Evolutionary conservation across 345 rosid genomes (phyloP).

Genomic region (Eucalyptus globulus): DNA sequence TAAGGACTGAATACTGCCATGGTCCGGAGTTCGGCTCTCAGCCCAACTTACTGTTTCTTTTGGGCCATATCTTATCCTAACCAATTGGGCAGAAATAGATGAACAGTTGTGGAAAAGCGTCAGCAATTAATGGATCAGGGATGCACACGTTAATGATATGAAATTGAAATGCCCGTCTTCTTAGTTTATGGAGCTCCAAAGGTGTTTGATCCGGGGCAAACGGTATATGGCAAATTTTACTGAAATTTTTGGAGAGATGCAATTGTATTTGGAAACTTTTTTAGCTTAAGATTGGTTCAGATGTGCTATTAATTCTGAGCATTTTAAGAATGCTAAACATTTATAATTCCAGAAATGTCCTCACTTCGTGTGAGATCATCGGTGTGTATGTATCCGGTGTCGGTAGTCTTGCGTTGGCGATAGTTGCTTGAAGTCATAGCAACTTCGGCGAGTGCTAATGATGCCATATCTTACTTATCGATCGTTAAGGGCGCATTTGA

Average conservation of each 20-base stretch:
- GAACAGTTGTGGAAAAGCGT: neutral
- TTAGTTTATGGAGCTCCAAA: neutral
- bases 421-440: neutral
- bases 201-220: neutral
- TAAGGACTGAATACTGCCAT: neutral
- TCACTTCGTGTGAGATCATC: accelerated
- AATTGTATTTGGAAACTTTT: neutral
- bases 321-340: neutral
- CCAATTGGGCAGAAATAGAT: neutral
- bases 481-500: too few relatives aligned
- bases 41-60: neutral
- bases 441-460: accelerated
- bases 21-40: neutral
- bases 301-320: too few relatives aligned
- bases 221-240: neutral
- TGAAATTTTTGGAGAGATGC: neutral
- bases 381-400: accelerated
- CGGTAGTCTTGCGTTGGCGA: too few relatives aligned
- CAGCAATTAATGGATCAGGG: neutral
- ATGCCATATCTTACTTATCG: neutral
- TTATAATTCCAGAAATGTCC: neutral
- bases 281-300: too few relatives aligned
- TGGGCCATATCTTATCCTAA: neutral
- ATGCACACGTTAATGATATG: neutral
- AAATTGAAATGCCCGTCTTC: neutral